A percentile compares a stretch with the other conserved stretches of the same genome.
Conservation (phyloP, 2,329 filamentous ascomycete genomes). For the Epicoccum sorghinum region DNA sequence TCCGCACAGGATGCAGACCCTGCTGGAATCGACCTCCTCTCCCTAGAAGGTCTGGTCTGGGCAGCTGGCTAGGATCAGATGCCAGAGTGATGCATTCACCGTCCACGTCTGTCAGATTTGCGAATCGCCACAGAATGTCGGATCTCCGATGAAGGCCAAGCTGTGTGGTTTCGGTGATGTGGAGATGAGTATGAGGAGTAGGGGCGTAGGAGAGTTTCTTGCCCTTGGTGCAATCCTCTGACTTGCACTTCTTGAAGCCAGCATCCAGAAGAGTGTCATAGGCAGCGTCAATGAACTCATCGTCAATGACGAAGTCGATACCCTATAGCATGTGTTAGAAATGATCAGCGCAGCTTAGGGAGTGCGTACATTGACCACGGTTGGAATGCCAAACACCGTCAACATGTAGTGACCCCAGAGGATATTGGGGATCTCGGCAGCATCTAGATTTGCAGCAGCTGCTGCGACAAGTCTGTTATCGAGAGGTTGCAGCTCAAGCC, state of each 20-base stretch:
- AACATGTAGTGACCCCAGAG: conserved; percentile 11
- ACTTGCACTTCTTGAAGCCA: conserved; percentile 5
- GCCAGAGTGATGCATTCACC: conserved; percentile 6
- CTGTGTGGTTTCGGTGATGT: conserved; percentile 4
- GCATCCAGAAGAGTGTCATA: conserved; percentile 5
- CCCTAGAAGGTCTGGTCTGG: conserved; percentile 5
- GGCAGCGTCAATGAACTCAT: conserved; percentile 8
- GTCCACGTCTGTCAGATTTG: conserved; percentile 4
- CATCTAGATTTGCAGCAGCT: conserved; percentile 8
- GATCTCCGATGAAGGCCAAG: conserved; percentile 5
- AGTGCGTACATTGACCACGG: conserved; percentile 3
- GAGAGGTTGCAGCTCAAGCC: conserved; percentile 1
- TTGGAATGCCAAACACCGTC: conserved; percentile 6
- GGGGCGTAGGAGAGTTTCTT: conserved; percentile 4
- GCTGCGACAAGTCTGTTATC: conserved; percentile 6
- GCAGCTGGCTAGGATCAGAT: conserved; percentile 2
- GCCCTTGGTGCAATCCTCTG: conserved; percentile 2
- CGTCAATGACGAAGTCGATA: conserved; percentile 8
- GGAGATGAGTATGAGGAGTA: conserved; percentile 5
- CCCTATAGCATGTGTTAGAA: conserved; percentile 4
- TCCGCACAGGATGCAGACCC: conserved; percentile 8
- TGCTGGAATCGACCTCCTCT: conserved; percentile 5
- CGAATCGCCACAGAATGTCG: conserved; percentile 3
- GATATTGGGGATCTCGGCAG: conserved; percentile 4
- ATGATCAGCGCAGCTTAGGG: not conserved